Percentiles rank a stretch among this genome's conserved stretches.
These are phyloP conservation scores for Gnetum montanum DNA, from an alignment of 75 land plant genomes.

Conservation along the genomic window DNA sequence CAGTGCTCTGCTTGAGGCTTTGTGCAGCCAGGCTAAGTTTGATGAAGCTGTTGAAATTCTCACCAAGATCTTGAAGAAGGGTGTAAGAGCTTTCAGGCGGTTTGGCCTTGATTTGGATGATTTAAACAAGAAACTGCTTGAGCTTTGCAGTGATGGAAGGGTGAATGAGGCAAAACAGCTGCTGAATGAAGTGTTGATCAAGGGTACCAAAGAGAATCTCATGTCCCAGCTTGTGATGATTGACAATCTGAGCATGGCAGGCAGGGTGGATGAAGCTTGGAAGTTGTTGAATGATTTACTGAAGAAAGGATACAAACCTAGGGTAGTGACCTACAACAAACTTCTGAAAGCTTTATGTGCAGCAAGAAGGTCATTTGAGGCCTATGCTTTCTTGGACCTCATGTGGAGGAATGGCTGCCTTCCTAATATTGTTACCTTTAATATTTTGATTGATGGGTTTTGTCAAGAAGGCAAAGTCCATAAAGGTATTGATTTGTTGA, in stretches of 20 bases:
- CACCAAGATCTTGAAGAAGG: slow-evolving; percentile 51
- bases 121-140: background rate
- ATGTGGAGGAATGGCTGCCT: slow-evolving; percentile 31
- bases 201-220: slow-evolving; percentile 22
- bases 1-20: slow-evolving; percentile 37
- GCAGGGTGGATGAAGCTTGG: slow-evolving; percentile 26
- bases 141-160: slow-evolving; percentile 3
- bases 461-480: slow-evolving; percentile 36
- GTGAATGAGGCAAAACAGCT: slow-evolving; percentile 17
- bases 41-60: slow-evolving; percentile 38
- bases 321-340: slow-evolving; percentile 21
- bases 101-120: slow-evolving; percentile 10
- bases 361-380: slow-evolving; percentile 23
- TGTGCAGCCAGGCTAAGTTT: slow-evolving; percentile 32
- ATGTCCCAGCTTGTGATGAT: slow-evolving; percentile 44
- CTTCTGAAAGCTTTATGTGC: slow-evolving; percentile 28
- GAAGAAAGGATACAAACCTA: slow-evolving; percentile 31
- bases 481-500: slow-evolving; percentile 19
- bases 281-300: slow-evolving; percentile 32
- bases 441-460: slow-evolving; percentile 33
- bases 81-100: slow-evolving; percentile 29
- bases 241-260: slow-evolving; percentile 30
- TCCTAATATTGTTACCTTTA: slow-evolving; percentile 40
- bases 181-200: slow-evolving; percentile 30
- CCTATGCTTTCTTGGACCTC: slow-evolving; percentile 23